Percentiles rank a stretch among this genome's conserved stretches.
These are phyloP conservation scores for Laguncularia racemosa DNA, from an alignment of 345 rosid species.

Conservation along the genomic window DNA sequence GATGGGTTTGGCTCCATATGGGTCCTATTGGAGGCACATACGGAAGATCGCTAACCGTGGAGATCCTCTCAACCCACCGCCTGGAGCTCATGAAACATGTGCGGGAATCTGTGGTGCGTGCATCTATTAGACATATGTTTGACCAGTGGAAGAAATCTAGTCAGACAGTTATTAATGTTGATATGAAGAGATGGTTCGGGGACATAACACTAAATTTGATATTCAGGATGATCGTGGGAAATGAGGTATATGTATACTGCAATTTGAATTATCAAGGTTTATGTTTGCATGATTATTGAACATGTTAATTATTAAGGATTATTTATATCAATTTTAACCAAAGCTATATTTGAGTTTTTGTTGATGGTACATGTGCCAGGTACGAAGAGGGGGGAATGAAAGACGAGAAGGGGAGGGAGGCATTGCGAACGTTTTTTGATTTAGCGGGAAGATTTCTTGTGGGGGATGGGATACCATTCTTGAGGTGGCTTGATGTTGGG, in stretches of 20 bases:
- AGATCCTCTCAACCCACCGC: constrained; percentile 30
- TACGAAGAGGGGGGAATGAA: neutral
- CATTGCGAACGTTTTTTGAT: constrained; percentile 4
- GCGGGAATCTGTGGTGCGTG: constrained; percentile 9
- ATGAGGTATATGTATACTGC: neutral
- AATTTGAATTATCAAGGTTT: too few relatives aligned
- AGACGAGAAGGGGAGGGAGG: constrained; percentile 1
- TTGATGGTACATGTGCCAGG: neutral
- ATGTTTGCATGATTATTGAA: too few relatives aligned
- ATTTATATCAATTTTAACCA: too few relatives aligned
- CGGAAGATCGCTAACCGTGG: constrained; percentile 17
- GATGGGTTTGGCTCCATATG: constrained; percentile 15
- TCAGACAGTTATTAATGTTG: constrained; percentile 4
- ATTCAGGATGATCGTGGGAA: constrained; percentile 15
- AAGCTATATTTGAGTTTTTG: too few relatives aligned
- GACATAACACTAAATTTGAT: constrained; percentile 19
- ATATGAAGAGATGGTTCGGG: constrained; percentile 25
- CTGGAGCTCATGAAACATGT: constrained; percentile 17
- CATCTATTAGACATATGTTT: constrained; percentile 5
- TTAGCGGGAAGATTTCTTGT: constrained; percentile 16
- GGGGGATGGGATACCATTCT: constrained; percentile 22
- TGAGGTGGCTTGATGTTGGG: constrained; percentile 28
- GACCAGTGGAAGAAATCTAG: constrained; percentile 5
- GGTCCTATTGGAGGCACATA: constrained; percentile 24
- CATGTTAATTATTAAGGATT: too few relatives aligned